Evolutionary conservation across 1,139 yeast species (phyloP).

Genomic region (Scheffersomyces insectosa): DNA sequence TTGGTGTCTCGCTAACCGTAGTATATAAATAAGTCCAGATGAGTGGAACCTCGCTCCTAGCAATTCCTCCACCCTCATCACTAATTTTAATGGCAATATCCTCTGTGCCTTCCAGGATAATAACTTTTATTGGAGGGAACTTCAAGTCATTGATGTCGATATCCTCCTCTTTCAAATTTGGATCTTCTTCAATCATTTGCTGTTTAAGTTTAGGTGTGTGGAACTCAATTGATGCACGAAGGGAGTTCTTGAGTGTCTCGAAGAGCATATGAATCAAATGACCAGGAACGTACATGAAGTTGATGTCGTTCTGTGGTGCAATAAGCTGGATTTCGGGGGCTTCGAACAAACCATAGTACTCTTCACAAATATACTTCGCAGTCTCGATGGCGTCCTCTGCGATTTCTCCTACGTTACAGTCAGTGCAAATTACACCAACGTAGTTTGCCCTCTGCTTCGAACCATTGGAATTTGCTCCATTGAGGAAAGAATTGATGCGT

Average conservation of each 20-base stretch:
- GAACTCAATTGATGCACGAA: conserved; percentile 82
- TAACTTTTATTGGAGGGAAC: conserved; percentile 83
- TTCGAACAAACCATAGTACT: conserved; percentile 78
- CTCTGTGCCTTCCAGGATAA: conserved; percentile 88
- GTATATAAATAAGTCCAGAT: conserved; percentile 93
- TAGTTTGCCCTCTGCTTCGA: conserved; percentile 43
- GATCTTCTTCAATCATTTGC: conserved; percentile 42
- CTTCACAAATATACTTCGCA: conserved; percentile 85
- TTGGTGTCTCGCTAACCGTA: conserved; percentile 76
- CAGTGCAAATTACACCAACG: conserved; percentile 84
- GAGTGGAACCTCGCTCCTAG: conserved; percentile 78
- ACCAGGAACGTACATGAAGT: conserved; percentile 88
- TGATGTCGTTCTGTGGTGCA: conserved; percentile 64
- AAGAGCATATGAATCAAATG: conserved; percentile 86
- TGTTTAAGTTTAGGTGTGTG: conserved; percentile 50
- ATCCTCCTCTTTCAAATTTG: conserved; percentile 39
- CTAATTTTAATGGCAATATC: conserved; percentile 91
- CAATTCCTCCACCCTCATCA: conserved; percentile 94
- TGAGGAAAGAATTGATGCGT: conserved; percentile 35
- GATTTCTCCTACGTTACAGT: conserved; percentile 75
- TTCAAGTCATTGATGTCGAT: conserved; percentile 63
- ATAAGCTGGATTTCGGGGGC: conserved; percentile 79
- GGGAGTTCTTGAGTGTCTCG: conserved; percentile 80
- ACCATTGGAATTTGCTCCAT: conserved; percentile 22
- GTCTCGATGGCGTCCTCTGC: conserved; percentile 86